phyloP scores from a whole-genome alignment of 2,329 filamentous ascomycete species.

The Shiraia bambusicola region DNA sequence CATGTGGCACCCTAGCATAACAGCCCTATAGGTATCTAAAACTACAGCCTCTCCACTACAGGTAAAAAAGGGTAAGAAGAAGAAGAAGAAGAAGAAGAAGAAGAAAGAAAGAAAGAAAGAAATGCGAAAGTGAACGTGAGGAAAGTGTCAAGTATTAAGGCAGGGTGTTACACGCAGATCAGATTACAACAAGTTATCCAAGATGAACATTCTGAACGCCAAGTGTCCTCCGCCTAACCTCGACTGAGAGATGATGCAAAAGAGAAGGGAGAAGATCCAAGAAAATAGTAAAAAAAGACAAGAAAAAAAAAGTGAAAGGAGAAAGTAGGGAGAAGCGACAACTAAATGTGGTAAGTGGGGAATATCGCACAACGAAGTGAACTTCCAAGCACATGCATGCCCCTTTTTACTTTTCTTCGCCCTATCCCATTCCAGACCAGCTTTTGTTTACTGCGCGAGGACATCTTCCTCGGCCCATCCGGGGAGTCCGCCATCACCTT shows the following conservation, averaged over 20 bases:
- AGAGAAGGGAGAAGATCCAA: neutral
- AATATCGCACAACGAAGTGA: conserved; percentile 39
- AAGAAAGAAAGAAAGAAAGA: conserved; percentile 2
- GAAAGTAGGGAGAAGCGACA: conserved; percentile 22
- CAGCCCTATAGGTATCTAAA: conserved; percentile 17
- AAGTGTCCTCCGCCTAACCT: neutral
- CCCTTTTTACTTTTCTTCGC: neutral
- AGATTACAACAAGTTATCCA: conserved; percentile 6
- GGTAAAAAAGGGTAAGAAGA: neutral
- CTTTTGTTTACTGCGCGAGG: conserved; percentile 50
- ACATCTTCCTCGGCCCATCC: conserved; percentile 67
- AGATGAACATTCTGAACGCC: neutral
- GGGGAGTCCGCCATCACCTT: conserved; percentile 58
- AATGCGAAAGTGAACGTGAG: neutral
- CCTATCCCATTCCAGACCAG: conserved; percentile 1
- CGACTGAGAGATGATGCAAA: neutral
- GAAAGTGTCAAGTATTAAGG: conserved; percentile 2
- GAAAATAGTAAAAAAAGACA: conserved; percentile 1
- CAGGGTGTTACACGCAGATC: conserved; percentile 4
- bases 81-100: neutral
- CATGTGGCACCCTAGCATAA: conserved; percentile 1
- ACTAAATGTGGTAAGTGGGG: conserved; percentile 25
- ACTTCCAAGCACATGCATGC: conserved; percentile 13
- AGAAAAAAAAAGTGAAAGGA: conserved; percentile 10
- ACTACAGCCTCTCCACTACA: conserved; percentile 7